Evolutionary conservation across 169 alveolate species (phyloP).

Genomic region (Plasmodium vivax): DNA sequence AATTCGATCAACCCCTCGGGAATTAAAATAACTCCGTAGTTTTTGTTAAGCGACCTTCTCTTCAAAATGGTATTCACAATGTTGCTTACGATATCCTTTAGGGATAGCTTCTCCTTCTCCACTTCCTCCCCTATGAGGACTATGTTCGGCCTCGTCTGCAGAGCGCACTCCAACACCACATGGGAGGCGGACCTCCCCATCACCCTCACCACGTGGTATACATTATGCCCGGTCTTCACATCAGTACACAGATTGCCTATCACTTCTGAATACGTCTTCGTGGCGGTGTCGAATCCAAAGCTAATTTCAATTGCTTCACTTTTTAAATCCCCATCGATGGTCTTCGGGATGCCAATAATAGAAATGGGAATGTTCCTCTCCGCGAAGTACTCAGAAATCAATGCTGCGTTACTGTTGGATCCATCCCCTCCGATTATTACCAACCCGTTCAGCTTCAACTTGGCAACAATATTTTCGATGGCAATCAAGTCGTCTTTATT

Average conservation of each 20-base stretch:
- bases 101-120: slow-evolving; percentile 88
- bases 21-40: slow-evolving; percentile 95
- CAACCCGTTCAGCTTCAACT: slow-evolving; percentile 96
- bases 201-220: slow-evolving; percentile 96
- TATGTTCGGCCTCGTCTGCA: slow-evolving; percentile 95
- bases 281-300: slow-evolving; percentile 99
- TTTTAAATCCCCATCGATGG: slow-evolving; percentile 99
- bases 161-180: slow-evolving; percentile 96
- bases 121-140: slow-evolving; percentile 97
- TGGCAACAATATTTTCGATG: slow-evolving; percentile 87
- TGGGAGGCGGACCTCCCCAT: slow-evolving; percentile 99
- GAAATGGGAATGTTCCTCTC: slow-evolving; percentile 76
- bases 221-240: slow-evolving; percentile 92
- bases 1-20: slow-evolving; percentile 99
- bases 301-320: slow-evolving; percentile 95
- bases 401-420: slow-evolving; percentile 98
- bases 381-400: slow-evolving; percentile 96
- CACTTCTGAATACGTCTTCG: slow-evolving; percentile 95
- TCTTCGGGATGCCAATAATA: slow-evolving; percentile 98
- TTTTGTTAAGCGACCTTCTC: slow-evolving; percentile 91
- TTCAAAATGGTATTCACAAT: slow-evolving; percentile 93
- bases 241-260: slow-evolving; percentile 95
- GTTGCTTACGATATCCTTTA: slow-evolving; percentile 88
- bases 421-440: slow-evolving; percentile 99
- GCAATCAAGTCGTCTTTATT: slow-evolving; percentile 92